Evolutionary conservation across 2,329 filamentous ascomycete species (phyloP).

Genomic region (Daldinia sp.): DNA sequence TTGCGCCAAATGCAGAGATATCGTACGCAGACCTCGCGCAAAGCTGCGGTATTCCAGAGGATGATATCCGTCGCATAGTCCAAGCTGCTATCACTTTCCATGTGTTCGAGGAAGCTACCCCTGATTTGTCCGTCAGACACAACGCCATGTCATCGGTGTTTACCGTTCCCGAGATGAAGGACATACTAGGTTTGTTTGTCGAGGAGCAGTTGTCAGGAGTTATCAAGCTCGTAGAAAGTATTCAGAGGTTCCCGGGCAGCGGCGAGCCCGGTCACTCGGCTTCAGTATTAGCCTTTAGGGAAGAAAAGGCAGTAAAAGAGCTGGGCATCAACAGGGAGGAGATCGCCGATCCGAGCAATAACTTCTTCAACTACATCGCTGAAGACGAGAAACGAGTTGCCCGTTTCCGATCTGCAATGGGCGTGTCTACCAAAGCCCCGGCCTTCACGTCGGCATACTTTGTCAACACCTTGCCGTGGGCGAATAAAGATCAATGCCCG

Average conservation of each 20-base stretch:
- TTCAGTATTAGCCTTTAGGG: conserved; percentile 38
- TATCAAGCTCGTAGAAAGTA: conserved; percentile 38
- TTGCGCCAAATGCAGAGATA: conserved; percentile 28
- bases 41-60: conserved; percentile 38
- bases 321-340: conserved; percentile 19
- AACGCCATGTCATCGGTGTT: conserved; percentile 44
- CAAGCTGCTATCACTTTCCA: conserved; percentile 46
- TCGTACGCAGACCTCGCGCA: conserved; percentile 40
- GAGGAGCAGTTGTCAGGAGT: conserved; percentile 42
- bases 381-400: conserved; percentile 43
- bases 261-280: conserved; percentile 47
- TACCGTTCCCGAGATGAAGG: conserved; percentile 34
- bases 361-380: conserved; percentile 46
- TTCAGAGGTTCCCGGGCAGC: conserved; percentile 44
- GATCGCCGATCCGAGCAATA: conserved; percentile 40
- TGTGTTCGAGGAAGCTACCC: conserved; percentile 46
- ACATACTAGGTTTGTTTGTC: conserved; percentile 38
- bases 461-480: conserved; percentile 47
- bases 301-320: conserved; percentile 22
- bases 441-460: conserved; percentile 42
- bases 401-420: conserved; percentile 47
- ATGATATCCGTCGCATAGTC: conserved; percentile 45
- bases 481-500: conserved; percentile 38
- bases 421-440: conserved; percentile 38
- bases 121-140: conserved; percentile 44